Conservation (phyloP, 176 grass and related monocot species). For the Lolium perenne region DNA sequence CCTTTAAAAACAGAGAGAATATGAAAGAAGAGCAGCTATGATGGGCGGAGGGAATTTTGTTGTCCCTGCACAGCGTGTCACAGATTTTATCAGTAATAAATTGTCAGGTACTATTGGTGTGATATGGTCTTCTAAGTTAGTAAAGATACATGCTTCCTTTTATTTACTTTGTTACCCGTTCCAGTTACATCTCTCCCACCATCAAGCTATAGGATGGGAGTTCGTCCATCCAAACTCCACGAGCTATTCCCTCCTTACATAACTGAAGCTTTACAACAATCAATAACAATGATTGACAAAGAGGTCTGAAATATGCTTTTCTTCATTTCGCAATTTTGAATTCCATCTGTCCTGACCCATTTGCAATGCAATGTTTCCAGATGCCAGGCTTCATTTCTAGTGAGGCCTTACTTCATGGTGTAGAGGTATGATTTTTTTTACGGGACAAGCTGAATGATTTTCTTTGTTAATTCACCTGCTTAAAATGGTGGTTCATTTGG, state of each 20-base stretch:
- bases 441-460: not conserved
- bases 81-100: slow-evolving; percentile 89
- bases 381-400: slow-evolving; percentile 81
- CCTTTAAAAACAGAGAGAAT: slow-evolving; percentile 71
- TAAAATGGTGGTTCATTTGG: slow-evolving; percentile 20
- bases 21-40: slow-evolving; percentile 84
- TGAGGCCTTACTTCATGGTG: slow-evolving; percentile 94
- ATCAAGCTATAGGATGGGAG: slow-evolving; percentile 95
- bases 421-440: slow-evolving; percentile 69
- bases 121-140: slow-evolving; percentile 40
- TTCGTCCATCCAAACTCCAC: slow-evolving; percentile 78
- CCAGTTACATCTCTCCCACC: slow-evolving; percentile 70
- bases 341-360: slow-evolving; percentile 30
- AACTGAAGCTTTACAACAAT: slow-evolving; percentile 84
- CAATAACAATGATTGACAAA: slow-evolving; percentile 76
- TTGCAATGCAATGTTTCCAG: slow-evolving; percentile 55
- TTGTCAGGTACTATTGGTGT: slow-evolving; percentile 66
- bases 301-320: slow-evolving; percentile 62
- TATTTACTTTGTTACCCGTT: slow-evolving; percentile 41
- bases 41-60: slow-evolving; percentile 98
- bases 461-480: not conserved
- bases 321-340: not conserved
- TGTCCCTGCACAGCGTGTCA: slow-evolving; percentile 83
- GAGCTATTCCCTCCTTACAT: slow-evolving; percentile 77
- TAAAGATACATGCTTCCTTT: slow-evolving; percentile 32